Base-by-base conservation (phyloP, 1,139 yeast species). In the Saccharomyces uvarum region DNA sequence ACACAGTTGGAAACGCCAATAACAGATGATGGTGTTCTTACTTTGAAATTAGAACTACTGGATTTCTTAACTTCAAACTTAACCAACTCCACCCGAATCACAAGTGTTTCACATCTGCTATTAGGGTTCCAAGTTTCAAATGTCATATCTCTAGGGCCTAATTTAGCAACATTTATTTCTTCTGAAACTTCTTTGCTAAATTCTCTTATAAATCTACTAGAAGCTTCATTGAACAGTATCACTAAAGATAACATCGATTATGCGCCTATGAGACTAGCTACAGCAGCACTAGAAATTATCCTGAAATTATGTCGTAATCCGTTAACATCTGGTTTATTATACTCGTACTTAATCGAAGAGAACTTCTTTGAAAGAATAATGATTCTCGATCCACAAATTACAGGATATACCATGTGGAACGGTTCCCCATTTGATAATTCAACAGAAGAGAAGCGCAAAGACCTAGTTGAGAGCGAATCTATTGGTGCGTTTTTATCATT, bases 101-200 rank as follows among this genome's bases (percentile, higher is more conserved):
- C 74, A 6, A 79, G 84, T 0, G 77, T 86, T 1, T 75, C 91
- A 0, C 97, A 90, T 66, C 84, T 85, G 61, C 69, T 93, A 9
- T 75, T 93, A 1, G 98, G 98, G 0, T 90, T 83, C 65, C 78
- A 76, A 53, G 73, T 76, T 31, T 70, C 73, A 2, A 77, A 76
- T 29, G 66, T 73, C 2, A 59, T 80, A n/a, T 69, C 76, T 2
- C 61, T 74, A 9, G 83, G 81, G 9, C 71, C 72, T 9, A 68
- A 70, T 2, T 59, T 74, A 2, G 76, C 81, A 5, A 73, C 76
- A 0, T 82, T 81, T 24, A 77, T 84, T 51, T 70, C 70, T 1
- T 79, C 87, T 0, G 74, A 71, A 0, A 72, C 75, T 14, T 82
- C 91, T 1, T 69, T 88, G 9, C 75, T 90, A 53, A 76, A 75